These are phyloP conservation scores for Mimosa pudica DNA, from an alignment of 306 rosid species.

Conservation along the genomic window DNA sequence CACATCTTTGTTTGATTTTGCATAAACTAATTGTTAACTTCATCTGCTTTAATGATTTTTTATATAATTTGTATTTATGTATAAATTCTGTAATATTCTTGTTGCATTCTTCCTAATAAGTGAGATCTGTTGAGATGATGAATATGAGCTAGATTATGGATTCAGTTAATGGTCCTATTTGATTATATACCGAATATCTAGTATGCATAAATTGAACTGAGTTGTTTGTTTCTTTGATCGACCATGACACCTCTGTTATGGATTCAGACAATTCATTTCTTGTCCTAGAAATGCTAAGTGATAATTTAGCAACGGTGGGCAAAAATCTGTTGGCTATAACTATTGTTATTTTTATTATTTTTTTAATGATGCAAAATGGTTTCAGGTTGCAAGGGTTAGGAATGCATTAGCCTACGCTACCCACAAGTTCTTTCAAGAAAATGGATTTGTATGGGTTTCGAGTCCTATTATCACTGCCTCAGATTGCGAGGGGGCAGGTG, in stretches of 20 bases:
- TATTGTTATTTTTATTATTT: neutral
- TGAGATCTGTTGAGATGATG: conserved; percentile 24
- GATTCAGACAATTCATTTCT: conserved; percentile 11
- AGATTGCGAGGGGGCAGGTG: conserved; percentile 99
- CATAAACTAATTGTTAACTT: conserved; percentile 18
- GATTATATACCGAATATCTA: conserved; percentile 25
- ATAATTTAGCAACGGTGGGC: neutral
- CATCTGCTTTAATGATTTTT: conserved; percentile 6
- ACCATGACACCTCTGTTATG: conserved; percentile 4
- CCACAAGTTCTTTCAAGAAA: conserved; percentile 93
- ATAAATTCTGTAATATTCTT: conserved; percentile 18
- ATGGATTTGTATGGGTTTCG: conserved; percentile 88
- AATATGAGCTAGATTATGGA: neutral
- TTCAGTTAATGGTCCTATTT: conserved; percentile 12
- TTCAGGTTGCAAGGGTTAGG: conserved; percentile 95
- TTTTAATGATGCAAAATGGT: conserved; percentile 26
- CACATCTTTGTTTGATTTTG: conserved; percentile 16
- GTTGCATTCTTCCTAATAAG: conserved; percentile 21
- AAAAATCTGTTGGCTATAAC: neutral
- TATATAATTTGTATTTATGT: neutral
- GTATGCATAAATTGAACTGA: conserved; percentile 5
- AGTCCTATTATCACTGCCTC: conserved; percentile 96
- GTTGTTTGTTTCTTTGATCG: conserved; percentile 8
- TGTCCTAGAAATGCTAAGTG: neutral
- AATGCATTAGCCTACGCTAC: conserved; percentile 88